phyloP scores from a whole-genome alignment of 2,329 filamentous ascomycete genomes.

The Pseudogymnoascus sp. region DNA sequence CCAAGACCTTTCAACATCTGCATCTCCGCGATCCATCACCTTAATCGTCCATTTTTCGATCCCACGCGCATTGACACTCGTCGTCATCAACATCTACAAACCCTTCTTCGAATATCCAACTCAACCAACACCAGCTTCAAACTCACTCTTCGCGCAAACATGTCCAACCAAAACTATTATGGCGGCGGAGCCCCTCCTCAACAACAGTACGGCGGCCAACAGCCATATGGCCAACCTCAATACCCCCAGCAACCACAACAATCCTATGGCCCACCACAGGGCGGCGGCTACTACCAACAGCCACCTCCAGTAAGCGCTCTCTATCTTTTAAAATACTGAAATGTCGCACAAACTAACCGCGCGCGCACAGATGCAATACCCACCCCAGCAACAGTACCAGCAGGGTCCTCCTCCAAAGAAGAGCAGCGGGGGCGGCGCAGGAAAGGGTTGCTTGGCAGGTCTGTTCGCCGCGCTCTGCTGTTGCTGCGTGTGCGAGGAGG shows the following conservation, averaged over 20 bases:
- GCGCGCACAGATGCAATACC: constrained; percentile 37
- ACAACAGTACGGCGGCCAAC: constrained; percentile 21
- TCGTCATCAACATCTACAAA: neutral
- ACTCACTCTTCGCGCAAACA: neutral
- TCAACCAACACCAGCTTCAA: neutral
- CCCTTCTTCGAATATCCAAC: neutral
- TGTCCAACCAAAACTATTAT: constrained; percentile 31
- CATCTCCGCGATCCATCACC: neutral
- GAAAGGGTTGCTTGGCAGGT: constrained; percentile 37
- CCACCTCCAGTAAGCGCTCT: constrained; percentile 15
- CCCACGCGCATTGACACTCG: neutral
- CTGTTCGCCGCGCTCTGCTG: constrained; percentile 44
- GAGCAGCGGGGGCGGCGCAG: constrained; percentile 31
- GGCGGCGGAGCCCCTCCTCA: constrained; percentile 31
- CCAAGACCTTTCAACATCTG: neutral
- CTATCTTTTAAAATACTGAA: neutral
- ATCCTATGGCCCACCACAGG: constrained; percentile 14
- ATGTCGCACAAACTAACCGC: neutral
- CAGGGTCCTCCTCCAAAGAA: constrained; percentile 35
- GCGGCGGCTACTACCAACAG: constrained; percentile 17
- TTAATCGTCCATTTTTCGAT: neutral
- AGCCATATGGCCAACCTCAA: constrained; percentile 15
- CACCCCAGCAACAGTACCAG: constrained; percentile 39
- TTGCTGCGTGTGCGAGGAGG: constrained; percentile 45
- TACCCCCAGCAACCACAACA: constrained; percentile 19